Evolutionary conservation across 805 yeast species (phyloP).

Genomic region (Clavispora phyllophila): DNA sequence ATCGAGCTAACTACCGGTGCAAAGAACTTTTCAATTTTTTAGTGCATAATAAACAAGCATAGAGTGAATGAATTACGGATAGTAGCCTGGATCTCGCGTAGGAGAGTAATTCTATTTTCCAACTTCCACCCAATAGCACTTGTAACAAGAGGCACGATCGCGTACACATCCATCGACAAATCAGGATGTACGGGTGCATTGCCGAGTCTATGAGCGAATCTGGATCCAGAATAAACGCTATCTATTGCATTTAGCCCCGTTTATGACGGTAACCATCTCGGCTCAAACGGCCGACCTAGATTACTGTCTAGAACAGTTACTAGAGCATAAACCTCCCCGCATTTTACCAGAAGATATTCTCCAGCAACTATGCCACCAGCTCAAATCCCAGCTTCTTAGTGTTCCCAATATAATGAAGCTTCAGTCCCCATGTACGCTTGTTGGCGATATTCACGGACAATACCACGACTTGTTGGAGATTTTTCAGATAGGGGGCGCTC

Average conservation of each 20-base stretch:
- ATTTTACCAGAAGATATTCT: conserved; percentile 38
- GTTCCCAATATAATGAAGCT: conserved; percentile 87
- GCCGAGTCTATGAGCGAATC: neutral
- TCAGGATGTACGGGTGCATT: neutral
- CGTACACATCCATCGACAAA: too few relatives aligned
- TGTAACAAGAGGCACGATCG: too few relatives aligned
- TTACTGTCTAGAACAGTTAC: conserved; percentile 38
- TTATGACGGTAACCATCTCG: conserved; percentile 29
- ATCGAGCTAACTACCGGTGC: too few relatives aligned
- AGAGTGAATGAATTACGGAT: too few relatives aligned
- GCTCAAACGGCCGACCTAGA: conserved; percentile 36
- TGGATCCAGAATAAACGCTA: neutral
- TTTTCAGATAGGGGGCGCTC: conserved; percentile 86
- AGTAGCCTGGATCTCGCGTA: too few relatives aligned
- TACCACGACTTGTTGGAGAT: conserved; percentile 90
- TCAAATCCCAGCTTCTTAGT: conserved; percentile 72
- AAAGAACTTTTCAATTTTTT: too few relatives aligned
- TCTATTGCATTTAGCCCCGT: neutral
- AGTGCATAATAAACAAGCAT: too few relatives aligned
- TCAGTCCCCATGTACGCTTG: conserved; percentile 84
- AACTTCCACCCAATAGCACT: too few relatives aligned
- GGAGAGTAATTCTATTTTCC: too few relatives aligned
- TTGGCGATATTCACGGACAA: conserved; percentile 98
- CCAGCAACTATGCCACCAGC: conserved; percentile 40
- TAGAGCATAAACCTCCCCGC: conserved; percentile 38